These are phyloP conservation scores for Melaleuca alternifolia DNA, from an alignment of 345 rosid genomes.

Conservation along the genomic window DNA sequence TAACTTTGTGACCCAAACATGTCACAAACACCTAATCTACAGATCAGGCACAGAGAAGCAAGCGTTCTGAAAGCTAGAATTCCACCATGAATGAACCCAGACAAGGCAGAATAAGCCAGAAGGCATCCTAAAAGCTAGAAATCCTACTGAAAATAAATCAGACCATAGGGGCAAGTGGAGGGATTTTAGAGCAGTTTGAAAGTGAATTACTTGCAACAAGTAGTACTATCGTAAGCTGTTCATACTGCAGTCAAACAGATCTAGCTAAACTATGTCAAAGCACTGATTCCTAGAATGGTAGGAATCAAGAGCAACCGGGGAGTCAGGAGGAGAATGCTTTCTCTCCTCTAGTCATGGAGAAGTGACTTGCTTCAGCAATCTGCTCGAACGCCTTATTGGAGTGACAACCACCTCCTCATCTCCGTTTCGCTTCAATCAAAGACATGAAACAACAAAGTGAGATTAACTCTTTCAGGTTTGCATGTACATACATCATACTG, in stretches of 20 bases:
- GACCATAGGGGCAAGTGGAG: background rate
- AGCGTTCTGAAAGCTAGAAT: background rate
- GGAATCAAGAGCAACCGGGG: background rate
- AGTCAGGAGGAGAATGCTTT: background rate
- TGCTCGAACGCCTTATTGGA: conserved; percentile 84
- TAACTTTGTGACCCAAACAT: background rate
- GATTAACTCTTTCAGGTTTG: background rate
- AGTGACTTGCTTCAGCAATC: conserved; percentile 44
- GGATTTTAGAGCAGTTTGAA: background rate
- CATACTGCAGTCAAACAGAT: background rate
- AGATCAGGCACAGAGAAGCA: background rate
- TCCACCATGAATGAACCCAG: background rate
- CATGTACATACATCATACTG: background rate
- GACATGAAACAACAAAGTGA: background rate
- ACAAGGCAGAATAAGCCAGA: background rate
- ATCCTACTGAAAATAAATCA: background rate
- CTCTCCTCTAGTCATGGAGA: conserved; percentile 25
- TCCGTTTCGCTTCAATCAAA: conserved; percentile 34
- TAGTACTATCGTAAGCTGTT: background rate
- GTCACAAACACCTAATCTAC: background rate
- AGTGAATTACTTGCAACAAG: background rate
- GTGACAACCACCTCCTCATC: conserved; percentile 46
- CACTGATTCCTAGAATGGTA: background rate
- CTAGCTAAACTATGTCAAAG: background rate
- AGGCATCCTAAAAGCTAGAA: background rate